Conservation (phyloP, 2,329 filamentous ascomycete genomes). For the Incumbomyces lentus region DNA sequence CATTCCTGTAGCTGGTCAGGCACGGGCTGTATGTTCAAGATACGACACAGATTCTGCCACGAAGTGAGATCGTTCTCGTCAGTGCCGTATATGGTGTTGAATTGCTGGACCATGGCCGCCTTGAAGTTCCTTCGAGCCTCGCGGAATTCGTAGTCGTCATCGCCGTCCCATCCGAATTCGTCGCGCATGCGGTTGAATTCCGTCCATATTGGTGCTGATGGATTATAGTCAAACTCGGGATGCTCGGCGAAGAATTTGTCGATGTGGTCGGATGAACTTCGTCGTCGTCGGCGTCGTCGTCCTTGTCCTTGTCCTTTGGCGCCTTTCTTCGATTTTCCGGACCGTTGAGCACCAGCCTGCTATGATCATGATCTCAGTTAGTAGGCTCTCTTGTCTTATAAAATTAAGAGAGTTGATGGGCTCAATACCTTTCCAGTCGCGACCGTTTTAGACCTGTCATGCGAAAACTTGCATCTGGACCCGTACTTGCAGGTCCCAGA, state of each 20-base stretch:
- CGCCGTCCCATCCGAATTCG: constrained; percentile 11
- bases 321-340: no score
- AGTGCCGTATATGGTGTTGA: constrained; percentile 17
- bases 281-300: background rate
- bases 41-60: constrained; percentile 16
- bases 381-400: no score
- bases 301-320: no score
- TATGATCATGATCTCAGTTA: no score
- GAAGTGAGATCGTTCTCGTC: constrained; percentile 13
- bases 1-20: background rate
- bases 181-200: constrained; percentile 12
- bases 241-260: constrained; percentile 10
- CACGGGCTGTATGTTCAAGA: background rate
- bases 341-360: no score
- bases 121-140: constrained; percentile 14
- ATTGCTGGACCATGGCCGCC: constrained; percentile 16
- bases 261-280: background rate
- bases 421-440: no score
- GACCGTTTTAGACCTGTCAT: no score
- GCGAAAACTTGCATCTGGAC: no score
- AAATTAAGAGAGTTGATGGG: no score
- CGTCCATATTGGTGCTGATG: background rate
- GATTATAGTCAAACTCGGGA: constrained; percentile 8
- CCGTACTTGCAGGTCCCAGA: no score
- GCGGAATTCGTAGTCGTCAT: constrained; percentile 8